Evolutionary conservation across 805 yeast species (phyloP).

Genomic region (Teunomyces cretensis): DNA sequence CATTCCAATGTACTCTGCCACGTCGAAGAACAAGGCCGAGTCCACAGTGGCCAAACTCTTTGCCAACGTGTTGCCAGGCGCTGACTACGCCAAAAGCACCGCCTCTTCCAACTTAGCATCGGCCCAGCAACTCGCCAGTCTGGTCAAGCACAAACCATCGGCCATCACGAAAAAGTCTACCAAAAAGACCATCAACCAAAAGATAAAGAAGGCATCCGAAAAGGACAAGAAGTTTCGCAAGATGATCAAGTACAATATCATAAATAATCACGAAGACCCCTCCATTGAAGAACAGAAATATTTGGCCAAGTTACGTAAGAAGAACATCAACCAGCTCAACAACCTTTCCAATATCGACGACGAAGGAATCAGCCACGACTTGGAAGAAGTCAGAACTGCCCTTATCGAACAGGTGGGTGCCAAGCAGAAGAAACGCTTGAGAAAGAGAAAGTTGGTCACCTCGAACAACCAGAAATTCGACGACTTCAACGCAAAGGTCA

Average conservation of each 20-base stretch:
- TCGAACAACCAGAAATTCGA: conserved; percentile 11
- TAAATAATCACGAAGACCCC: conserved; percentile 30
- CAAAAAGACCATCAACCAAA: conserved; percentile 8
- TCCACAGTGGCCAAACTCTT: conserved; percentile 26
- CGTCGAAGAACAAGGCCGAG: conserved; percentile 21
- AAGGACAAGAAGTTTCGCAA: conserved; percentile 33
- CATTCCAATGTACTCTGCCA: background rate
- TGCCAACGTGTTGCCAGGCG: conserved; percentile 19
- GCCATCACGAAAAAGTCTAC: conserved; percentile 8
- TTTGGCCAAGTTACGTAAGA: conserved; percentile 36
- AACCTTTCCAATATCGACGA: conserved; percentile 32
- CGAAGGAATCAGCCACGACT: conserved; percentile 27
- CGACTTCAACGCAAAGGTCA: conserved; percentile 38
- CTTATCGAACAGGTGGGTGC: conserved; percentile 18
- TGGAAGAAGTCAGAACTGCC: conserved; percentile 27
- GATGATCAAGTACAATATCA: conserved; percentile 38
- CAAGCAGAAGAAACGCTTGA: conserved; percentile 23
- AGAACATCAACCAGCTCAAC: conserved; percentile 32
- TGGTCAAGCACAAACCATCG: conserved; percentile 7
- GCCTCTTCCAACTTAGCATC: conserved; percentile 8
- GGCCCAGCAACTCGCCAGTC: conserved; percentile 12
- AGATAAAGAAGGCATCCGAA: conserved; percentile 27
- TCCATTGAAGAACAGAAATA: conserved; percentile 37
- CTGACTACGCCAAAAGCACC: conserved; percentile 7
- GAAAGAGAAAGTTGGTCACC: conserved; percentile 18